phyloP scores from a whole-genome alignment of 2,329 filamentous ascomycete species.

The Biscogniauxia mediterranea region DNA sequence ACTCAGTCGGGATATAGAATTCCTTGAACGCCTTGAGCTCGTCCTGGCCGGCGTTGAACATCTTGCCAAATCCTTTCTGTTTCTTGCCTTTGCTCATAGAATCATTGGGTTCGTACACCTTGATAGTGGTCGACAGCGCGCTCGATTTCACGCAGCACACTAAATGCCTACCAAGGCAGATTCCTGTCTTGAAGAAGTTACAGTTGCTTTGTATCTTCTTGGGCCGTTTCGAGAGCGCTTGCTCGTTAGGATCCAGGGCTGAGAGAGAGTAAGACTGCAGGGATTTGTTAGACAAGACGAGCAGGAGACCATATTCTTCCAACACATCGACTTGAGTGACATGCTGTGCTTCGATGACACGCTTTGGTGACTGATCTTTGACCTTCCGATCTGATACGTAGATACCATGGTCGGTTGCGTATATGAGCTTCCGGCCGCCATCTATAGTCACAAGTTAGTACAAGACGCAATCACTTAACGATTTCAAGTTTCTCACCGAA shows the following conservation, averaged over 20 bases:
- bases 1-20: constrained; percentile 98
- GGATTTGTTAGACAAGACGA: constrained; percentile 91
- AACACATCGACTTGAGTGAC: constrained; percentile 96
- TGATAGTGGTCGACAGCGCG: constrained; percentile 91
- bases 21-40: constrained; percentile 97
- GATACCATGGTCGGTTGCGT: constrained; percentile 91
- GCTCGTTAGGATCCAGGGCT: constrained; percentile 81
- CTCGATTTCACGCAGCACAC: constrained; percentile 97
- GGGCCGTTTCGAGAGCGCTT: constrained; percentile 75
- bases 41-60: constrained; percentile 91
- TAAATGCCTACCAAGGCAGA: constrained; percentile 88
- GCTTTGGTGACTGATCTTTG: constrained; percentile 76
- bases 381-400: constrained; percentile 89
- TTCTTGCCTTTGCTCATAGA: constrained; percentile 91
- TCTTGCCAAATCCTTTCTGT: constrained; percentile 91
- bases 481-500: constrained; percentile 62
- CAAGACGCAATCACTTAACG: background rate
- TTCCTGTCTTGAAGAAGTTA: constrained; percentile 97
- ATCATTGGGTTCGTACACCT: constrained; percentile 98
- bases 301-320: constrained; percentile 88
- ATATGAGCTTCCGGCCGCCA: constrained; percentile 90
- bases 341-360: constrained; percentile 79
- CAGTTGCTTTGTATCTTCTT: constrained; percentile 97
- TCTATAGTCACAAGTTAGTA: constrained; percentile 52
- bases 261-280: constrained; percentile 86